Evolutionary conservation across 768 basidiomycete genomes (phyloP).

Genomic region (Naganishia kalamii): DNA sequence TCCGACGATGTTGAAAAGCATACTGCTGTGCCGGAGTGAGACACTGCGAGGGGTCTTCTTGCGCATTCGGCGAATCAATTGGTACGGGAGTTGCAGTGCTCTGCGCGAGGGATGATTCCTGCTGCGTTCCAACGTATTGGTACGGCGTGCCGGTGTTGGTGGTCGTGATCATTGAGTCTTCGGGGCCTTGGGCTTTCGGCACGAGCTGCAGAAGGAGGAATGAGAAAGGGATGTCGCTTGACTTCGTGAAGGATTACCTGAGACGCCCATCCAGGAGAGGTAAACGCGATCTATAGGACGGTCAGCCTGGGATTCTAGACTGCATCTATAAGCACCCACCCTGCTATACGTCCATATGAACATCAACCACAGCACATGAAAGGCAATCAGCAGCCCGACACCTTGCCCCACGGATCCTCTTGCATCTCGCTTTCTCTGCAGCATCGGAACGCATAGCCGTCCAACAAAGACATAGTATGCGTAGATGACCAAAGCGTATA

Average conservation of each 20-base stretch:
- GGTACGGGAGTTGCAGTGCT: background rate
- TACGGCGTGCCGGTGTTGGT: conserved; percentile 14
- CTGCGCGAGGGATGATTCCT: background rate
- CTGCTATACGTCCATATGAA: conserved; percentile 71
- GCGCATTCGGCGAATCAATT: background rate
- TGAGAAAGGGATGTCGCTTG: background rate
- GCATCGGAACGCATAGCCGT: conserved; percentile 22
- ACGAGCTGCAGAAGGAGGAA: background rate
- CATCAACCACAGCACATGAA: conserved; percentile 61
- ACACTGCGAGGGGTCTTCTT: background rate
- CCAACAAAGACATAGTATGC: conserved; percentile 26
- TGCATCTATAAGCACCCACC: conserved; percentile 49
- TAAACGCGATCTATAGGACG: background rate
- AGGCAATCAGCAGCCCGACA: conserved; percentile 60
- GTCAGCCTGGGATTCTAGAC: background rate
- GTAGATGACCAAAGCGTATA: conserved; percentile 10
- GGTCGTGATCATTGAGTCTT: conserved; percentile 8
- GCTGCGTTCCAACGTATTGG: background rate
- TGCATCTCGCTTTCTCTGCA: conserved; percentile 10
- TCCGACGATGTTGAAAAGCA: conserved; percentile 5
- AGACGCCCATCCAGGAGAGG: conserved; percentile 16
- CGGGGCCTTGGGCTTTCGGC: background rate
- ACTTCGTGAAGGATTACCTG: background rate
- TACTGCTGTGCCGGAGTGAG: conserved; percentile 13
- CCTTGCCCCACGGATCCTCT: conserved; percentile 19